Conservation (phyloP, 139 green algal genomes). For the Chlamydomonas incerta region DNA sequence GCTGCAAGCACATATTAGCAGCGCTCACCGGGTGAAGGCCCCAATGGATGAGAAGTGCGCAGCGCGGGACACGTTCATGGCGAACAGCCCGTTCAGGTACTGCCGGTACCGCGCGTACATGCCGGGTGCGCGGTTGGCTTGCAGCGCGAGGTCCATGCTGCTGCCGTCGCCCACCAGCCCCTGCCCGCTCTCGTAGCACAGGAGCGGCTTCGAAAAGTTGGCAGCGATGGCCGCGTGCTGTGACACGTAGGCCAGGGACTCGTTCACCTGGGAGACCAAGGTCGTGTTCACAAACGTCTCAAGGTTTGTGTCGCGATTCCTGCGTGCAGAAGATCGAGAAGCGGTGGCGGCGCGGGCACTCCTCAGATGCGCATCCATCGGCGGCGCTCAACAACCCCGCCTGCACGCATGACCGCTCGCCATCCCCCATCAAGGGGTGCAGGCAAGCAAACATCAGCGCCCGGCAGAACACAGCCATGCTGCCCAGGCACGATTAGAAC, state of each 20-base stretch:
- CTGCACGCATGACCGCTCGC: too few relatives aligned
- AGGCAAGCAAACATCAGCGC: too few relatives aligned
- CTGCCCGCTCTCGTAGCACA: conserved; percentile 43
- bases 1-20: too few relatives aligned
- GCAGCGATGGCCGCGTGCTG: conserved; percentile 36
- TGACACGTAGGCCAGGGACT: neutral
- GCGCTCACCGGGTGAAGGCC: neutral
- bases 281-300: conserved; percentile 18
- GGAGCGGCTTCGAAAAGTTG: conserved; percentile 22
- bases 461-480: too few relatives aligned
- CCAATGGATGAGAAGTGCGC: conserved; percentile 40
- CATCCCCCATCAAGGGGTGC: too few relatives aligned
- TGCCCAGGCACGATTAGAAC: too few relatives aligned
- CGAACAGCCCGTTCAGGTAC: conserved; percentile 19
- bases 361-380: too few relatives aligned
- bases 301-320: conserved; percentile 26
- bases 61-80: conserved; percentile 5
- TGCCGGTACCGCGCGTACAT: conserved; percentile 30
- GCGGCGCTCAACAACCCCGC: too few relatives aligned
- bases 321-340: too few relatives aligned
- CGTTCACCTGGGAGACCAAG: neutral
- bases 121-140: conserved; percentile 34
- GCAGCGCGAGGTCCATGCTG: conserved; percentile 30
- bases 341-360: too few relatives aligned
- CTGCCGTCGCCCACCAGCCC: conserved; percentile 28